phyloP scores from a whole-genome alignment of 164 flowering plant genomes.

The Platanus orientalis region DNA sequence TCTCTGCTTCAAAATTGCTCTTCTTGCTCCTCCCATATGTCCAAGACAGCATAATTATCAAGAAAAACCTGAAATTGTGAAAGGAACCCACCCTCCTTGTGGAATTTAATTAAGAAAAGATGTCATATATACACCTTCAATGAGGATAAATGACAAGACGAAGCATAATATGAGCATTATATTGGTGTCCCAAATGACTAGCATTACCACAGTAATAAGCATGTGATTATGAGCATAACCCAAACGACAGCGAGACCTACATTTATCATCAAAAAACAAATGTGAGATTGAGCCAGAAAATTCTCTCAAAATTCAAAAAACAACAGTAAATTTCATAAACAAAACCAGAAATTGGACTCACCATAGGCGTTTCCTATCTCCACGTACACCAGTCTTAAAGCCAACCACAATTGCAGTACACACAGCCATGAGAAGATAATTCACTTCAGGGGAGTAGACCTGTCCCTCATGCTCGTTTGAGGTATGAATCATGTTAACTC shows the following conservation, averaged over 20 bases:
- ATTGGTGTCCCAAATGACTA: slow-evolving; percentile 22
- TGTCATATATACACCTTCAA: slow-evolving; percentile 26
- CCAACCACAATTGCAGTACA: slow-evolving; percentile 18
- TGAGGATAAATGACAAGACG: slow-evolving; percentile 11
- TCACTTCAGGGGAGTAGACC: slow-evolving; percentile 27
- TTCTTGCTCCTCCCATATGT: slow-evolving; percentile 26
- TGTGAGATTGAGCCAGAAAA: too few relatives aligned
- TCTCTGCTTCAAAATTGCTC: slow-evolving; percentile 14
- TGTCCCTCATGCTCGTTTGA: slow-evolving; percentile 20
- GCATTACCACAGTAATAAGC: slow-evolving; percentile 22
- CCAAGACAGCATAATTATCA: slow-evolving; percentile 21
- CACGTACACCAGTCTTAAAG: slow-evolving; percentile 20
- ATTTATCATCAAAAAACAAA: too few relatives aligned
- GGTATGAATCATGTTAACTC: slow-evolving; percentile 28
- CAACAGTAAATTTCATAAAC: too few relatives aligned
- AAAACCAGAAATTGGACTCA: too few relatives aligned
- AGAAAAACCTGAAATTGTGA: slow-evolving; percentile 19
- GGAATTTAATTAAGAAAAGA: slow-evolving; percentile 25
- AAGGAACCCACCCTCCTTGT: slow-evolving; percentile 28
- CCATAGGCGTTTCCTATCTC: slow-evolving; percentile 28
- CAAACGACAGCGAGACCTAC: slow-evolving; percentile 19
- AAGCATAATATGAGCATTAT: slow-evolving; percentile 13
- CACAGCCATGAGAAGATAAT: slow-evolving; percentile 22
- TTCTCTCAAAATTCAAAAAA: too few relatives aligned
- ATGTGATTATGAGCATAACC: slow-evolving; percentile 30